A percentile compares a stretch with the other conserved stretches of the same genome.
Evolutionary conservation across 495 filamentous ascomycete genomes (phyloP).

Genomic region (Podospora appendiculata): DNA sequence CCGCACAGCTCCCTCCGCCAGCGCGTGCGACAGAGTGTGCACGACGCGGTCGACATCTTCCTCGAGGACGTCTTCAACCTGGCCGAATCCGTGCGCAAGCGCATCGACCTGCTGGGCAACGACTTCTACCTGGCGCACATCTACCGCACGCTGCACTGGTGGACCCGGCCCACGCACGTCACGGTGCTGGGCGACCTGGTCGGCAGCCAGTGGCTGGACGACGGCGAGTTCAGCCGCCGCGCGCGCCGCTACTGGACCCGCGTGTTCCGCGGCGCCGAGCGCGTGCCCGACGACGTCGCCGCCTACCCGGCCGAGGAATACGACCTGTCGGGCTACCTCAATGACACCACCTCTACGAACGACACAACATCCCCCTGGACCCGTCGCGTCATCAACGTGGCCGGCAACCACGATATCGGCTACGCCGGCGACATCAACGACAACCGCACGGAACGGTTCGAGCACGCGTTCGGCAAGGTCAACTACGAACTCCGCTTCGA

Average conservation of each 20-base stretch:
- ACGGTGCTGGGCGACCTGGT: constrained; percentile 84
- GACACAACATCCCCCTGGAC: constrained; percentile 48
- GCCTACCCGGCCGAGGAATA: constrained; percentile 39
- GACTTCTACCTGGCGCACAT: constrained; percentile 93
- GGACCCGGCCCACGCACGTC: constrained; percentile 76
- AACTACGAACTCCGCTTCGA: constrained; percentile 83
- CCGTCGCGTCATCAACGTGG: constrained; percentile 73
- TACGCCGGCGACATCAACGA: constrained; percentile 83
- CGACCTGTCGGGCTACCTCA: constrained; percentile 43
- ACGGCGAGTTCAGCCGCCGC: constrained; percentile 71
- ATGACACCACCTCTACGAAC: constrained; percentile 27
- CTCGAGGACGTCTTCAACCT: constrained; percentile 57
- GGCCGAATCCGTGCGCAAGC: constrained; percentile 60
- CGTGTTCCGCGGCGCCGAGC: constrained; percentile 62
- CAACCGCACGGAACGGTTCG: constrained; percentile 67
- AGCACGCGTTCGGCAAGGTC: constrained; percentile 69
- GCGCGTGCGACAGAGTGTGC: constrained; percentile 39
- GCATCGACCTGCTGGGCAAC: constrained; percentile 82
- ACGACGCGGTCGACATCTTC: constrained; percentile 45
- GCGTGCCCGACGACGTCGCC: constrained; percentile 57
- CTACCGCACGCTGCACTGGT: constrained; percentile 78
- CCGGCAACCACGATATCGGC: constrained; percentile 92
- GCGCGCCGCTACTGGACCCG: constrained; percentile 72
- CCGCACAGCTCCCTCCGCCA: constrained; percentile 33
- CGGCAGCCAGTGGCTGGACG: constrained; percentile 92